A percentile compares a stretch with the other conserved stretches of the same genome.
phyloP scores from a whole-genome alignment of 176 grass and related monocot genomes.

The Microstegium vimineum region DNA sequence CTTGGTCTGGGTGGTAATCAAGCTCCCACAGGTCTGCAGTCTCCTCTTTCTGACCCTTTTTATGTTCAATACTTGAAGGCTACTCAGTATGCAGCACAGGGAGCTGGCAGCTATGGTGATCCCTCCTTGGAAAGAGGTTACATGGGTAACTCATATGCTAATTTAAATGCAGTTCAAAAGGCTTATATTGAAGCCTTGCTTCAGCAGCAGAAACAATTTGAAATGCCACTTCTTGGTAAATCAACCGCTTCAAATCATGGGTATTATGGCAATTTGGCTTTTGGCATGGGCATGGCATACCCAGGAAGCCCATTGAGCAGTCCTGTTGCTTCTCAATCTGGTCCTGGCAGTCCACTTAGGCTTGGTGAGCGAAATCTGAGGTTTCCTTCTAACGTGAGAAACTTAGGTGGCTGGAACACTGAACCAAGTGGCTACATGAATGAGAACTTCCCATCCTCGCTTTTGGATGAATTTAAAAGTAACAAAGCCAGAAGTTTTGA shows the following conservation, averaged over 20 bases:
- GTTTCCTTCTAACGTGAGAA: slow-evolving; percentile 61
- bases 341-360: slow-evolving; percentile 65
- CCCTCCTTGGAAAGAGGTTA: slow-evolving; percentile 57
- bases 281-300: slow-evolving; percentile 60
- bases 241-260: slow-evolving; percentile 51
- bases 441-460: slow-evolving; percentile 72
- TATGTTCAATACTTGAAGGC: slow-evolving; percentile 75
- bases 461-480: slow-evolving; percentile 93
- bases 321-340: slow-evolving; percentile 54
- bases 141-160: slow-evolving; percentile 41
- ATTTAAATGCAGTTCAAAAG: slow-evolving; percentile 71
- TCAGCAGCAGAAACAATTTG: slow-evolving; percentile 88
- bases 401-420: slow-evolving; percentile 53
- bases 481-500: slow-evolving; percentile 94
- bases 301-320: slow-evolving; percentile 78
- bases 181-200: slow-evolving; percentile 73
- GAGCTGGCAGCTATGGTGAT: slow-evolving; percentile 42
- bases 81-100: slow-evolving; percentile 58
- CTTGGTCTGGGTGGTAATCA: slow-evolving; percentile 50
- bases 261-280: slow-evolving; percentile 60
- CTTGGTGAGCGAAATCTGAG: slow-evolving; percentile 62
- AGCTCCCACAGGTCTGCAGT: slow-evolving; percentile 39
- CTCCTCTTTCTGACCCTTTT: slow-evolving; percentile 60
- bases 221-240: slow-evolving; percentile 63
- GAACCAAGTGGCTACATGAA: slow-evolving; percentile 57